Percentiles rank a stretch among this genome's conserved stretches.
Conservation (phyloP, 495 filamentous ascomycete genomes). For the Cudoniella acicularis region DNA sequence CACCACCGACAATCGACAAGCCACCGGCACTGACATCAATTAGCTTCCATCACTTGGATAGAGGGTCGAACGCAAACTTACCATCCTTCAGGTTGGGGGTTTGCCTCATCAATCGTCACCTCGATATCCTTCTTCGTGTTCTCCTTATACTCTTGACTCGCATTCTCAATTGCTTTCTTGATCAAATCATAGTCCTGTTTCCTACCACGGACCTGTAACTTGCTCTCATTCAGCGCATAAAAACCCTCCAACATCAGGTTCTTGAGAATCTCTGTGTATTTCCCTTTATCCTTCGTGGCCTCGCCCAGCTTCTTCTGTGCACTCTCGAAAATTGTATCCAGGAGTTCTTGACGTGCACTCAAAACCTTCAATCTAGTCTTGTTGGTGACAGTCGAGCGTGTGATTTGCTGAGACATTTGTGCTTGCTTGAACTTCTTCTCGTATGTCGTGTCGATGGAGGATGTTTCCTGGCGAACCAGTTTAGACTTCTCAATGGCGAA, state of each 20-base stretch:
- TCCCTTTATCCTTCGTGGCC: constrained; percentile 60
- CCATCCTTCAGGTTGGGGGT: constrained; percentile 78
- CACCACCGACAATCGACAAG: constrained; percentile 70
- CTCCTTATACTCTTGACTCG: constrained; percentile 76
- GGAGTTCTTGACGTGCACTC: constrained; percentile 76
- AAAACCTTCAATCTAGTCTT: constrained; percentile 89
- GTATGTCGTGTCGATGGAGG: constrained; percentile 86
- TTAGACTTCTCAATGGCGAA: constrained; percentile 98
- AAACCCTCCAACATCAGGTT: constrained; percentile 83
- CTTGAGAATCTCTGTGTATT: constrained; percentile 73
- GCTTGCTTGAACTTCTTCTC: constrained; percentile 98
- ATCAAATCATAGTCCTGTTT: constrained; percentile 74
- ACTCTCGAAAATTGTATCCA: constrained; percentile 87
- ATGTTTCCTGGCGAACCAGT: constrained; percentile 91
- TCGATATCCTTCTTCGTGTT: constrained; percentile 61
- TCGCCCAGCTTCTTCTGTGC: constrained; percentile 63
- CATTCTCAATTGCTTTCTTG: constrained; percentile 70
- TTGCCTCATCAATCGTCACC: constrained; percentile 67
- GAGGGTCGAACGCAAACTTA: constrained; percentile 46
- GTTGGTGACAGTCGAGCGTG: constrained; percentile 89
- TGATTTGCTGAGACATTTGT: constrained; percentile 95
- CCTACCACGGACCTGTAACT: constrained; percentile 65
- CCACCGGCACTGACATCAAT: constrained; percentile 67
- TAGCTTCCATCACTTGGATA: neutral
- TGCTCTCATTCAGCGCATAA: constrained; percentile 79